Base-by-base conservation (phyloP, 192 early-diverging fungal genomes). In the Gigaspora rosea region DNA sequence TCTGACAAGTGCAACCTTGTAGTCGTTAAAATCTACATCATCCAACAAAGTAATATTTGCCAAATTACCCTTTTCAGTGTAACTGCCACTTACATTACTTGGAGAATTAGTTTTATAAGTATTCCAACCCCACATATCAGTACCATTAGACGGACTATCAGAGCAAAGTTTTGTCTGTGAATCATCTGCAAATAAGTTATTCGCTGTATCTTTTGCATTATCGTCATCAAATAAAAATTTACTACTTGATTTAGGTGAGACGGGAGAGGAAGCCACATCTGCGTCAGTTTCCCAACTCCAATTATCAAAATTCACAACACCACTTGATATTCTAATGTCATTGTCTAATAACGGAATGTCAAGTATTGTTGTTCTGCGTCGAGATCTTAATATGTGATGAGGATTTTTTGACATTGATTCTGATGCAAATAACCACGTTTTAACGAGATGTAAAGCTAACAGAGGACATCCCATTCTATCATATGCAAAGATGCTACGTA, bases 391-490 rank as follows among this genome's bases (percentile, higher is more conserved):
- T 10, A 76, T 67, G n/a, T 64, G 57, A 12, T 32, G 13, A 54
- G 64, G 51, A 15, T 36, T 67, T 51, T 49, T 46, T 27, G 63
- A 51, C n/a, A 22, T 20, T 63, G 64, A 50, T 64, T 76, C 63
- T 18, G 47, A 36, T 36, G 75, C 20, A 36, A 76, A 76, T 15
- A 16, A 78, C 71, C 88, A 82, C 3, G 84, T 89, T 52, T 81
- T 83, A 33, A 95, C 79, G 61, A 95, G 90, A 36, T 95, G 83
- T 47, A 96, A 79, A 6, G 93, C 90, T 33, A 96, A 83, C 7
- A 90, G 77, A 9, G 93, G 95, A 73, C 89, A 93, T 46, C 94
- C 94, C 22, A 95, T 84, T 16, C 88, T 84, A 78, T 95, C 94
- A 78, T 96, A 96, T 4, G 90, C 85, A 46, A 81, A 81, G 7